Evolutionary conservation across 768 basidiomycete species (phyloP), one percentile per base, ranked within the genome.

Genomic region (Trametes cinnabarina): DNA sequence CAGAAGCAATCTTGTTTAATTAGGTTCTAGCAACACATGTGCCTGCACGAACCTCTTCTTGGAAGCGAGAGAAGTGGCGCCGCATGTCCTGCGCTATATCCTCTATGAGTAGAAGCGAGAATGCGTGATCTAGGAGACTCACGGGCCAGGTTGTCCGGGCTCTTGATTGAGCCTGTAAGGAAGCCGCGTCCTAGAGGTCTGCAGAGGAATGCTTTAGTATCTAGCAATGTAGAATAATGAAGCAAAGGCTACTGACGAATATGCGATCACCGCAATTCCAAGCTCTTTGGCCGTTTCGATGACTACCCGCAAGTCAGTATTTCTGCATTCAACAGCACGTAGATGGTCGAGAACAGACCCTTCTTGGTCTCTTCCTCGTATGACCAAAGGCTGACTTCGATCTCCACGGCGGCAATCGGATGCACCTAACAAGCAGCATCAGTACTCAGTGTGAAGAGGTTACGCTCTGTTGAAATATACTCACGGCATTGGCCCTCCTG

Each of bases 351-450:
- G 35, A 19, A 37, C 66, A 30, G 50, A 76, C 77, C 77, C 17
- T 77, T 73, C 62, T 75, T 77, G 17, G 82, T 77, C 51, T 82
- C 75, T 20, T 75, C 72, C 58, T 82, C 82, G 50, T 83, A 84
- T 2, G 79, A 75, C 77, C 82, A 86, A 2, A 82, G 77, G 63
- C 83, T 86, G 40, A 86, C 72, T 67, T 90, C 88, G 51, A 88
- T 85, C 68, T 90, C 86, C 9, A 85, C 82, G 14, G 80, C 74
- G 11, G 81, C 75, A 56, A 87, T 77, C 1, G 81, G 82, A 43
- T 79, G 74, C 9, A 86, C 73, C 80, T 85, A 44, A n/a, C n/a
- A n/a, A n/a, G n/a, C 4, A n/a, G n/a, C n/a, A n/a, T n/a, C n/a
- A n/a, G n/a, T n/a, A n/a, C n/a, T n/a, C n/a, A n/a, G n/a, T n/a